A percentile compares a stretch with the other conserved stretches of the same genome.
Evolutionary conservation across 2,329 filamentous ascomycete genomes (phyloP).

Genomic region (Zymoseptoria pseudotritici): DNA sequence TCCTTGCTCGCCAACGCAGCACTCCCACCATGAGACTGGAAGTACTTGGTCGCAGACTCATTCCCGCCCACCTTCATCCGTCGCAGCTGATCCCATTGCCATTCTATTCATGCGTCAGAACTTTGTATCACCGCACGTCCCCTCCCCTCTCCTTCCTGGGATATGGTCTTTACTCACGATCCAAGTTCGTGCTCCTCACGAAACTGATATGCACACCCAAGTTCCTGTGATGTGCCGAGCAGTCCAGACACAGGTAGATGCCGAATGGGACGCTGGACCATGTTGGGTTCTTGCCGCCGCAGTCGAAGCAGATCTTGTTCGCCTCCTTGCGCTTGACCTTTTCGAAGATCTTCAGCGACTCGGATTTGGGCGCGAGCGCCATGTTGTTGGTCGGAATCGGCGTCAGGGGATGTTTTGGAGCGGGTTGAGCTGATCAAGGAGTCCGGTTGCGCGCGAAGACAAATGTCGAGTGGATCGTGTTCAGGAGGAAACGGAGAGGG

Average conservation of each 20-base stretch:
- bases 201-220: slow-evolving; percentile 98
- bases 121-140: neutral
- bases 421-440: neutral
- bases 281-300: slow-evolving; percentile 92
- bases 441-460: neutral
- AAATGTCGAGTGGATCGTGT: neutral
- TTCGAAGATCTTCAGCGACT: slow-evolving; percentile 96
- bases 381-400: slow-evolving; percentile 30
- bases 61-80: slow-evolving; percentile 98
- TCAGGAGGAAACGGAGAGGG: neutral
- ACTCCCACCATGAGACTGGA: slow-evolving; percentile 90
- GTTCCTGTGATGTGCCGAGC: slow-evolving; percentile 93
- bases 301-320: slow-evolving; percentile 99
- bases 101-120: slow-evolving; percentile 40
- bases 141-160: neutral
- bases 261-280: slow-evolving; percentile 57
- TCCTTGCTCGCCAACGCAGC: slow-evolving; percentile 95
- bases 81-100: slow-evolving; percentile 98
- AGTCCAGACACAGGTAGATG: slow-evolving; percentile 97
- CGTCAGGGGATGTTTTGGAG: neutral
- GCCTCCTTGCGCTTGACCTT: slow-evolving; percentile 90
- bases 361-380: slow-evolving; percentile 73
- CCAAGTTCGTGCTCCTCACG: slow-evolving; percentile 94
- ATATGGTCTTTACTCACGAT: slow-evolving; percentile 59
- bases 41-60: slow-evolving; percentile 96